Percentiles rank a stretch among this genome's conserved stretches.
phyloP scores from a whole-genome alignment of 495 filamentous ascomycete species.

The Penicillium manginii region DNA sequence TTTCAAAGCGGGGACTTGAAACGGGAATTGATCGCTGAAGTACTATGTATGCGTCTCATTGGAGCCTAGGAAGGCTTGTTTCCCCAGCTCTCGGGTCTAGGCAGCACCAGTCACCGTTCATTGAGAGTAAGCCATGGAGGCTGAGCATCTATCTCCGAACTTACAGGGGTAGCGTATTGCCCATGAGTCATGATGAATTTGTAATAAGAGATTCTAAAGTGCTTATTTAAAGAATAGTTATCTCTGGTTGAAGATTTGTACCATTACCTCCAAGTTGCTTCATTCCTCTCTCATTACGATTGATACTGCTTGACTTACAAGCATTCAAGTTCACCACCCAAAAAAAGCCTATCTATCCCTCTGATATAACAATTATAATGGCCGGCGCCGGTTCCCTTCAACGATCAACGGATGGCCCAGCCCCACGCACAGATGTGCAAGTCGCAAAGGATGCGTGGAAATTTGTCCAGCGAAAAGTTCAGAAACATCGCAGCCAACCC shows the following conservation, averaged over 20 bases:
- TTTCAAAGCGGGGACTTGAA: background rate
- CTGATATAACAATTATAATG: background rate
- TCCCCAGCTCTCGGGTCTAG: background rate
- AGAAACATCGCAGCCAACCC: background rate
- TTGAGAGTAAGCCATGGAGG: background rate
- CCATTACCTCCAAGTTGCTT: too few species aligned
- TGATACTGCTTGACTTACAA: background rate
- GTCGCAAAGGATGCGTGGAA: slow-evolving; percentile 6
- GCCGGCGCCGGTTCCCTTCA: background rate
- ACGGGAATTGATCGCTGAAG: background rate
- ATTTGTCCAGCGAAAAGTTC: background rate
- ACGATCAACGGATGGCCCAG: background rate
- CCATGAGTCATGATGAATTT: background rate
- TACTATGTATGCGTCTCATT: background rate
- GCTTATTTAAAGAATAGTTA: too few species aligned
- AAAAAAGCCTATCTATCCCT: background rate
- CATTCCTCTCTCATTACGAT: too few species aligned
- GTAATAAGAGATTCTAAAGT: background rate
- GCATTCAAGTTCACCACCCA: background rate
- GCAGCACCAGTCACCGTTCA: background rate
- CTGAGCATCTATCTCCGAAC: background rate
- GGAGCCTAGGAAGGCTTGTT: background rate
- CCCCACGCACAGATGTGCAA: background rate
- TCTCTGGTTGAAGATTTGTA: too few species aligned
- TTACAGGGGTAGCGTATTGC: background rate